Percentiles rank a stretch among this genome's conserved stretches.
Evolutionary conservation across 495 filamentous ascomycete genomes (phyloP).

Genomic region (Tuber aestivum): DNA sequence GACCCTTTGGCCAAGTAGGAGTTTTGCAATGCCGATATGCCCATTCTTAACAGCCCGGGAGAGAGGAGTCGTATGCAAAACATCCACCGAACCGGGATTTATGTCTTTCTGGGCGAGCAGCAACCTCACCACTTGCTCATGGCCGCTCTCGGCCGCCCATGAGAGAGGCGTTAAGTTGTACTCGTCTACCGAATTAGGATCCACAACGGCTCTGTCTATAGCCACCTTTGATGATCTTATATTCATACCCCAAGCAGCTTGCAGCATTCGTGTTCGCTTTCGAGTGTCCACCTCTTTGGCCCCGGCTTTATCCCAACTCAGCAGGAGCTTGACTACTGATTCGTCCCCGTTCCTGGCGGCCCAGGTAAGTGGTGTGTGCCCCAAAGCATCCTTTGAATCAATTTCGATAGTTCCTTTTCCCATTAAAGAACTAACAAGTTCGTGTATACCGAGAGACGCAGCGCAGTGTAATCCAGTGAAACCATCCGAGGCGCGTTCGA

Average conservation of each 20-base stretch:
- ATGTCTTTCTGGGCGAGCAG: conserved; percentile 2
- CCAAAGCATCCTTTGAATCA: conserved; percentile 8
- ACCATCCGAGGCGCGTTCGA: background rate
- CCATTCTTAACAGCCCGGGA: conserved; percentile 31
- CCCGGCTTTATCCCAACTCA: background rate
- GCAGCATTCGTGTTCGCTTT: background rate
- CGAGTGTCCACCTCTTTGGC: background rate
- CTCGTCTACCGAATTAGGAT: conserved; percentile 4
- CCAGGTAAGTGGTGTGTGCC: conserved; percentile 8
- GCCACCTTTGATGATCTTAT: background rate
- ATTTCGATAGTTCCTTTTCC: background rate
- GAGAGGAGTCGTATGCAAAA: conserved; percentile 20
- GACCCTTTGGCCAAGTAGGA: conserved; percentile 16
- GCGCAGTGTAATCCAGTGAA: background rate
- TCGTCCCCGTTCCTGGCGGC: conserved; percentile 4
- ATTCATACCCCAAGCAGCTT: background rate
- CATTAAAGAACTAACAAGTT: background rate
- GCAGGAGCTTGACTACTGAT: background rate
- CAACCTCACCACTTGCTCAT: conserved; percentile 22
- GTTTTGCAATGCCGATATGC: conserved; percentile 17
- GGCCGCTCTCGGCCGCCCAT: conserved; percentile 15
- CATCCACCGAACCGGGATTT: conserved; percentile 26
- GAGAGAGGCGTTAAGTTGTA: background rate
- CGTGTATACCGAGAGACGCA: background rate
- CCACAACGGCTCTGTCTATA: background rate